These are phyloP conservation scores for Skeletonema tropicum DNA, from an alignment of 108 stramenopile species.

Conservation along the genomic window DNA sequence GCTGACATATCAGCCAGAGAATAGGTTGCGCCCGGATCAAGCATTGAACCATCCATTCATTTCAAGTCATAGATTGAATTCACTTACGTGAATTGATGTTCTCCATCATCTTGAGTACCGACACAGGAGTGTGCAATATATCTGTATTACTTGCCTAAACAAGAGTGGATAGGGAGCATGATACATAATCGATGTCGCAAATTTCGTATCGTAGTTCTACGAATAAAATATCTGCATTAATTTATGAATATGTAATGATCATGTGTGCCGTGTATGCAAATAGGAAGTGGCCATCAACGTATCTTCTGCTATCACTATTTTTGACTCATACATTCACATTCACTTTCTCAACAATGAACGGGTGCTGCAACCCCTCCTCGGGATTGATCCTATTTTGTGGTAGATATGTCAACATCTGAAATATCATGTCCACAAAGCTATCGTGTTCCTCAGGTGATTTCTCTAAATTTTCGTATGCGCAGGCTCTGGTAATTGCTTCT, in stretches of 20 bases:
- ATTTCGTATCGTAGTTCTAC: neutral
- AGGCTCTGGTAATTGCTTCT: conserved; percentile 75
- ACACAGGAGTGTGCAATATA: too few relatives aligned
- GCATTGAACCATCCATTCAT: too few relatives aligned
- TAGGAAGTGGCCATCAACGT: neutral
- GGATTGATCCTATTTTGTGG: conserved; percentile 71
- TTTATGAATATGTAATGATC: neutral
- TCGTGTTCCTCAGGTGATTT: conserved; percentile 83
- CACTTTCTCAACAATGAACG: too few relatives aligned
- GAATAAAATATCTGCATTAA: neutral
- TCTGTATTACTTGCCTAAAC: too few relatives aligned
- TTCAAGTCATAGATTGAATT: too few relatives aligned
- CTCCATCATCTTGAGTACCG: too few relatives aligned
- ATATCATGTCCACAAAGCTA: conserved; percentile 92
- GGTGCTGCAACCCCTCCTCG: too few relatives aligned
- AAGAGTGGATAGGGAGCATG: too few relatives aligned
- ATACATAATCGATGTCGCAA: too few relatives aligned
- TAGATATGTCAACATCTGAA: conserved; percentile 87
- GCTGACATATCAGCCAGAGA: conserved; percentile 79
- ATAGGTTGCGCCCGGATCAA: too few relatives aligned
- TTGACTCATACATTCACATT: neutral
- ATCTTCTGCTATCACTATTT: neutral
- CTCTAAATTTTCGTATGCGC: conserved; percentile 56
- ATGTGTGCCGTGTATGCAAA: neutral
- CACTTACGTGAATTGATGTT: too few relatives aligned